phyloP scores from a whole-genome alignment of 441 rosid species.

The Macaranga tanarius region DNA sequence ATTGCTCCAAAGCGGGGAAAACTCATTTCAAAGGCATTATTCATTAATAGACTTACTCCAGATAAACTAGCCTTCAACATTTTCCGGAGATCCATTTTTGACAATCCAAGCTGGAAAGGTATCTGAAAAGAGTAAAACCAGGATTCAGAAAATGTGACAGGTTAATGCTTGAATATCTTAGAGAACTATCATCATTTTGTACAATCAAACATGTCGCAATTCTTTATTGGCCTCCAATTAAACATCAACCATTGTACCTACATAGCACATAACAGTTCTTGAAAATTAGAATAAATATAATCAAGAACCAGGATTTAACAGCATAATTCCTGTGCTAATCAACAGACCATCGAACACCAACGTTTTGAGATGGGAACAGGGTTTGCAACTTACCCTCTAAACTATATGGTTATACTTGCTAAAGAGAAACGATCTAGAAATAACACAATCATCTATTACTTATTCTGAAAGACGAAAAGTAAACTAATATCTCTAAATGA shows the following conservation, averaged over 20 bases:
- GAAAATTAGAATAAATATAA: too few relatives aligned
- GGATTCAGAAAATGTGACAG: not conserved
- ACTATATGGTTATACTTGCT: not conserved
- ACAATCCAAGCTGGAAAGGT: slow-evolving; percentile 94
- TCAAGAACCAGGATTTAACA: not conserved
- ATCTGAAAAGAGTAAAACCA: slow-evolving; percentile 44
- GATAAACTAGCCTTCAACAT: slow-evolving; percentile 88
- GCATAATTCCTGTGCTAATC: not conserved
- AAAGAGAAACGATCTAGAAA: not conserved
- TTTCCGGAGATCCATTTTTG: slow-evolving; percentile 93
- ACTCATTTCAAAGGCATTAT: slow-evolving; percentile 1
- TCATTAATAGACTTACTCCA: slow-evolving; percentile 55
- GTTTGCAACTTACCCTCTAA: not conserved
- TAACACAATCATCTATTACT: not conserved
- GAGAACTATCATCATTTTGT: too few relatives aligned
- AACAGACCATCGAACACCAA: slow-evolving; percentile 3
- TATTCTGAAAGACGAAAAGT: not conserved
- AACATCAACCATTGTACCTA: not conserved
- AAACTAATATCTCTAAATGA: not conserved
- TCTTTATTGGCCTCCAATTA: not conserved
- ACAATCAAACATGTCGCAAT: too few relatives aligned
- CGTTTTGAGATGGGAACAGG: not conserved
- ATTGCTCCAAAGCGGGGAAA: not conserved
- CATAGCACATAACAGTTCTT: not conserved
- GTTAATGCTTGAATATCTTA: not conserved